phyloP scores from a whole-genome alignment of 2,329 filamentous ascomycete genomes.

The Sphaerulina populicola region DNA sequence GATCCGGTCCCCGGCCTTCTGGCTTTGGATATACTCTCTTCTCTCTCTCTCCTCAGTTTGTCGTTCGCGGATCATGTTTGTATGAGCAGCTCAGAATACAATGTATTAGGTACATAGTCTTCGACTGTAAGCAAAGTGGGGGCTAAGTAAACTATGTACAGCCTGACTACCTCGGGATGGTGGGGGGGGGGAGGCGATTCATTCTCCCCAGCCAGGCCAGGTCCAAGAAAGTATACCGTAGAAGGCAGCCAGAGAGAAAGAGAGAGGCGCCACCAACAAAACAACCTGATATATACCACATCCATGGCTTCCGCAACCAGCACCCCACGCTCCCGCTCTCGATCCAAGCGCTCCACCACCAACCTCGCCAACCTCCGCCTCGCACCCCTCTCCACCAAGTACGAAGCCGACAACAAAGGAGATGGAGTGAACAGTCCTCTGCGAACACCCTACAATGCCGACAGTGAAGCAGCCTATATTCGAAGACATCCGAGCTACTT shows the following conservation, averaged over 20 bases:
- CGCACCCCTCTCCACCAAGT: conserved; percentile 48
- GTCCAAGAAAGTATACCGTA: too few species aligned
- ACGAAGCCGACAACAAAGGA: conserved; percentile 29
- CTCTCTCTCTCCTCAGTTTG: too few species aligned
- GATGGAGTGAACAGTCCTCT: conserved; percentile 25
- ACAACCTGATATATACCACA: not conserved
- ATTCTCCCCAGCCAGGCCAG: too few species aligned
- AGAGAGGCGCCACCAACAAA: not conserved
- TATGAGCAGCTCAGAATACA: too few species aligned
- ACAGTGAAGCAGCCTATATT: conserved; percentile 21
- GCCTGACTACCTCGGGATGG: too few species aligned
- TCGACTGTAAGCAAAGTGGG: too few species aligned
- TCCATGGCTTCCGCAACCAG: conserved; percentile 14
- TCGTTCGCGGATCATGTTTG: too few species aligned
- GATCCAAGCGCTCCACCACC: conserved; percentile 48
- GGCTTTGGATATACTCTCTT: too few species aligned
- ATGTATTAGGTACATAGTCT: too few species aligned
- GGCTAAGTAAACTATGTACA: too few species aligned
- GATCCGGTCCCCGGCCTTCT: too few species aligned
- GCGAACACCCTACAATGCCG: conserved; percentile 23
- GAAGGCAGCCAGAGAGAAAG: not conserved
- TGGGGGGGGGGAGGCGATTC: too few species aligned
- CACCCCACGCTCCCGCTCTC: conserved; percentile 27
- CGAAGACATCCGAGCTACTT: conserved; percentile 41
- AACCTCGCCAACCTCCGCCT: conserved; percentile 53